Evolutionary conservation across 305 asterid species (phyloP).

Genomic region (Fraxinus dipetala): DNA sequence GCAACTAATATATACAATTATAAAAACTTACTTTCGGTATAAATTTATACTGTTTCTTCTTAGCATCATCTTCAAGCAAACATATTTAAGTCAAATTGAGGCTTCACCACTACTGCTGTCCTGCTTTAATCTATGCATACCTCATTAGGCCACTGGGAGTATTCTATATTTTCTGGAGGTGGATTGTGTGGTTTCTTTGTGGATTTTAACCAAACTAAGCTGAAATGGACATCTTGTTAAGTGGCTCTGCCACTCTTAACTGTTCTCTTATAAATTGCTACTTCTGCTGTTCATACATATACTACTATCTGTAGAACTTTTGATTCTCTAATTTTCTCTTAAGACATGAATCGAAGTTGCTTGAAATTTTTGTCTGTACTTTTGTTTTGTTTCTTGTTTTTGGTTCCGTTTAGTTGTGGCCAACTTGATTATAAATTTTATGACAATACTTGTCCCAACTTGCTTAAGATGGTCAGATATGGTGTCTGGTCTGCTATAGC

Average conservation of each 20-base stretch:
- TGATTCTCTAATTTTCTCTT: slow-evolving; percentile 1
- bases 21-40: background rate
- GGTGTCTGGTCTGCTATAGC: slow-evolving; percentile 68
- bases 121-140: background rate
- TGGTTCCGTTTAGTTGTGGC: slow-evolving; percentile 28
- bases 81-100: slow-evolving; percentile 15
- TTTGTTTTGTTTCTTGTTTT: slow-evolving; percentile 35
- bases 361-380: slow-evolving; percentile 16
- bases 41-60: background rate
- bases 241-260: slow-evolving; percentile 28
- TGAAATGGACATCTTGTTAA: slow-evolving; percentile 32
- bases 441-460: slow-evolving; percentile 53
- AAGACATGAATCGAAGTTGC: slow-evolving; percentile 25
- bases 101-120: slow-evolving; percentile 12
- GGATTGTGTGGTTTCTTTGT: slow-evolving; percentile 24
- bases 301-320: background rate
- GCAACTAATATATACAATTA: background rate
- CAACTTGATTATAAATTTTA: slow-evolving; percentile 62
- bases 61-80: background rate
- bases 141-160: slow-evolving; percentile 21
- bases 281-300: slow-evolving; percentile 14
- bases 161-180: slow-evolving; percentile 16
- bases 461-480: slow-evolving; percentile 43
- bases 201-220: slow-evolving; percentile 42
- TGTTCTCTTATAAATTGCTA: slow-evolving; percentile 33